Evolutionary conservation across 371 early-diverging fungal species (phyloP).

Genomic region (Phascolomyces articulosus): DNA sequence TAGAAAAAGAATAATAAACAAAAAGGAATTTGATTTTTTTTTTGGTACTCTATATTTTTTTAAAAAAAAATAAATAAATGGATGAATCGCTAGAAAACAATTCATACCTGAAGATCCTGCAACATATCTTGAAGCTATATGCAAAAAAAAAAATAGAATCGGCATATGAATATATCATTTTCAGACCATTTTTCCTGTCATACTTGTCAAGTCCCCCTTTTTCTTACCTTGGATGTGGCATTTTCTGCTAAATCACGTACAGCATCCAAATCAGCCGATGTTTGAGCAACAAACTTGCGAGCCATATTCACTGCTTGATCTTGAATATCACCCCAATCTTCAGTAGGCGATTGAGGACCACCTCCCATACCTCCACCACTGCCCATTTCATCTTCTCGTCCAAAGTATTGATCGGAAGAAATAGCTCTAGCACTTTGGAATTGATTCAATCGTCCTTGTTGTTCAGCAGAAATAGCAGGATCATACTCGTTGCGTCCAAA

Average conservation of each 20-base stretch:
- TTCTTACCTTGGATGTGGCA: slow-evolving; percentile 48
- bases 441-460: slow-evolving; percentile 64
- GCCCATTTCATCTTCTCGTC: slow-evolving; percentile 58
- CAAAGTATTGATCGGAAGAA: slow-evolving; percentile 84
- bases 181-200: background rate
- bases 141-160: background rate
- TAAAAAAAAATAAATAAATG: background rate
- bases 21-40: background rate
- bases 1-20: too few species aligned
- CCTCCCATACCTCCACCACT: background rate
- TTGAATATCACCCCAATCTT: slow-evolving; percentile 56
- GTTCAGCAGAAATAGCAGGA: slow-evolving; percentile 64
- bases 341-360: slow-evolving; percentile 9
- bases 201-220: background rate
- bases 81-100: background rate
- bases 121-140: slow-evolving; percentile 20
- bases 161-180: background rate
- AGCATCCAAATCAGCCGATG: slow-evolving; percentile 72
- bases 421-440: slow-evolving; percentile 79
- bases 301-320: slow-evolving; percentile 70
- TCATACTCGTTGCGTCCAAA: slow-evolving; percentile 82
- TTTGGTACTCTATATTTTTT: background rate
- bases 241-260: slow-evolving; percentile 74
- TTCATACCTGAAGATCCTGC: slow-evolving; percentile 23
- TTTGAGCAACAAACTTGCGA: slow-evolving; percentile 70